These are phyloP conservation scores for Pulveroboletus sp. DNA, from an alignment of 768 basidiomycete species.

Conservation along the genomic window DNA sequence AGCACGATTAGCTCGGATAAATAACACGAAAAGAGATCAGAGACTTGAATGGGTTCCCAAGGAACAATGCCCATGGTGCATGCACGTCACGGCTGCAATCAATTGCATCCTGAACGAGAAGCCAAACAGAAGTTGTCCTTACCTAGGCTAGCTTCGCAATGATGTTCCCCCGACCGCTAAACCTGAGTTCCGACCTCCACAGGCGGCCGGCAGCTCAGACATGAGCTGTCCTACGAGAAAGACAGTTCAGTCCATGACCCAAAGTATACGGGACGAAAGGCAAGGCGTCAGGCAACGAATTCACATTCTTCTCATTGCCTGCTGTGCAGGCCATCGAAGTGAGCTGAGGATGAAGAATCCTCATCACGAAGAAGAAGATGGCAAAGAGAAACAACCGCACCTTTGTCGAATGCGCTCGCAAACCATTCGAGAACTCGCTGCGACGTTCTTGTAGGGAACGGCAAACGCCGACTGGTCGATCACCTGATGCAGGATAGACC, in stretches of 20 bases:
- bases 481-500: background rate
- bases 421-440: no score
- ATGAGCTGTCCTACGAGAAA: background rate
- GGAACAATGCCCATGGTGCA: constrained; percentile 57
- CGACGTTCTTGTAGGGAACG: background rate
- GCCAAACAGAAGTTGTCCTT: constrained; percentile 3
- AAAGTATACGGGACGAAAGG: background rate
- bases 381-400: constrained; percentile 2
- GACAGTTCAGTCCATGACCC: constrained; percentile 1
- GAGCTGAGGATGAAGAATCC: constrained; percentile 52
- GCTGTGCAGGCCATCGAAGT: constrained; percentile 50
- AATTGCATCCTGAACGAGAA: constrained; percentile 39
- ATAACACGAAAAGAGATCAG: constrained; percentile 39
- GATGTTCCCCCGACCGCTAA: no score
- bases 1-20: constrained; percentile 14
- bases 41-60: constrained; percentile 82
- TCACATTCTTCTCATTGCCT: constrained; percentile 52
- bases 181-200: background rate
- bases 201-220: background rate
- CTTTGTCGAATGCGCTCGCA: background rate
- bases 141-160: constrained; percentile 5
- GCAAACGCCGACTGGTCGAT: no score
- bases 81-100: constrained; percentile 54
- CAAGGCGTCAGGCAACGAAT: constrained; percentile 34
- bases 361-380: constrained; percentile 25